These are phyloP conservation scores for Monosporascus cannonballus DNA, from an alignment of 2,329 filamentous ascomycete genomes.

Conservation along the genomic window DNA sequence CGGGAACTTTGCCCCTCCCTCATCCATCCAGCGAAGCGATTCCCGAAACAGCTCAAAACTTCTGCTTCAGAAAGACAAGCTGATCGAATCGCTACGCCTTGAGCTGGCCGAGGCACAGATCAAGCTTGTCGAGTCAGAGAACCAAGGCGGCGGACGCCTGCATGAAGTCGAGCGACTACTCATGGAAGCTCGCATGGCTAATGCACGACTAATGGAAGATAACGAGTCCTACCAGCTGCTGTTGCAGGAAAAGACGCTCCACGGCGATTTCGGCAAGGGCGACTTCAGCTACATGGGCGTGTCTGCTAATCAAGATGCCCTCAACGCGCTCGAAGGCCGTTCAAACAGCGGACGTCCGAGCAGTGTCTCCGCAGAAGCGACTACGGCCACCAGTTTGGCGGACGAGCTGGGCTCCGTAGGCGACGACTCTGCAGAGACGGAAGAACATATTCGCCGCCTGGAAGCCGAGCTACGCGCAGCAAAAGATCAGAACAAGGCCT, in stretches of 20 bases:
- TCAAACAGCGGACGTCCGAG: constrained; percentile 16
- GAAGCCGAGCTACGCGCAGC: constrained; percentile 73
- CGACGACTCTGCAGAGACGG: constrained; percentile 50
- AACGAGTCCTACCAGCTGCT: constrained; percentile 97
- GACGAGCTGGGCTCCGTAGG: constrained; percentile 75
- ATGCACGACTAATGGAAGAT: constrained; percentile 94
- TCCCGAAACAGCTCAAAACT: constrained; percentile 86
- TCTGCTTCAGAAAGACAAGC: constrained; percentile 89
- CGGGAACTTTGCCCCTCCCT: constrained; percentile 79
- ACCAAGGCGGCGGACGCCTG: constrained; percentile 79
- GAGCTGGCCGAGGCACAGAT: constrained; percentile 94
- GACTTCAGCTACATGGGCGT: constrained; percentile 67
- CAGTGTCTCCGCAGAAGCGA: constrained; percentile 22
- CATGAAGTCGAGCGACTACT: constrained; percentile 87
- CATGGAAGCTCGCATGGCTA: constrained; percentile 90
- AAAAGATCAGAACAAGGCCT: constrained; percentile 93
- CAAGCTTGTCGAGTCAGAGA: constrained; percentile 90
- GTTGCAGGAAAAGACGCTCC: constrained; percentile 89
- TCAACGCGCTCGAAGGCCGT: constrained; percentile 58
- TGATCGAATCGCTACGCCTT: constrained; percentile 86
- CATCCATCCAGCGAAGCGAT: constrained; percentile 78
- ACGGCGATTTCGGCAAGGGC: constrained; percentile 81
- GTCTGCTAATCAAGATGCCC: constrained; percentile 56
- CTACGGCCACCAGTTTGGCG: constrained; percentile 57
- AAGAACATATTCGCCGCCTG: constrained; percentile 61